Base-by-base conservation (phyloP, 768 basidiomycete genomes). In the Phaffia australis region DNA sequence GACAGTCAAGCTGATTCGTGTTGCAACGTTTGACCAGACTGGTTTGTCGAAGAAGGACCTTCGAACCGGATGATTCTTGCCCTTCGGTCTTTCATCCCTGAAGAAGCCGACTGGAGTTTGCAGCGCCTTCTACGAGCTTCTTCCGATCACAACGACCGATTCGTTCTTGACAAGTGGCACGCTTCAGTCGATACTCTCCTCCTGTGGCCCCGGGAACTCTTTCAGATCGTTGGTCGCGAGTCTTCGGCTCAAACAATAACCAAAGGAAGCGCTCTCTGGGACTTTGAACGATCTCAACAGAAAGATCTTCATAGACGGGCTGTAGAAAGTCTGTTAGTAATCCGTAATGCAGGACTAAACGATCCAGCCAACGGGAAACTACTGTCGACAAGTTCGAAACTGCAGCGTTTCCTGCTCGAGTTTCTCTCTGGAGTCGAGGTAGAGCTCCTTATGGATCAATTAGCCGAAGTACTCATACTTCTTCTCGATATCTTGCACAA, bases 61-160 rank as follows among this genome's bases (percentile, higher is more conserved):
- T 85, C 79, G 73, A 97, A 97, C 75, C 83, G 93, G 51, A 89
- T 97, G 84, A 80, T 90, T n/a, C 83, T 99, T 19, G 86, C 92
- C 2, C 77, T 98, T 51, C 83, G 85, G 29, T 97, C 89, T 18
- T 87, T 85, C 5, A 86, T 98, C 56, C 81, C 84, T 62, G 76
- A 82, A 9, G 94, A 98, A 73, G 81, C 92, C 64, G 84, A 84
- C 64, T 97, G 90, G 88, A 88, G 92, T 23, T 82, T 99, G 49
- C 87, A 90, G 71, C 85, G 88, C 57, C 81, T 98, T 14, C 84
- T 87, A 69, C 83, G 88, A 23, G 80, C 89, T n/a, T 86, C 84
- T 71, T 81, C 82, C 71, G 87, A 88, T 35, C 73, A 75, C 47
- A 70, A 71, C 71, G 89, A 92, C 60, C 79, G 84, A 60, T 89